Base-by-base conservation (phyloP, 1,284 basidiomycete genomes). In the Malassezia dermatis region DNA sequence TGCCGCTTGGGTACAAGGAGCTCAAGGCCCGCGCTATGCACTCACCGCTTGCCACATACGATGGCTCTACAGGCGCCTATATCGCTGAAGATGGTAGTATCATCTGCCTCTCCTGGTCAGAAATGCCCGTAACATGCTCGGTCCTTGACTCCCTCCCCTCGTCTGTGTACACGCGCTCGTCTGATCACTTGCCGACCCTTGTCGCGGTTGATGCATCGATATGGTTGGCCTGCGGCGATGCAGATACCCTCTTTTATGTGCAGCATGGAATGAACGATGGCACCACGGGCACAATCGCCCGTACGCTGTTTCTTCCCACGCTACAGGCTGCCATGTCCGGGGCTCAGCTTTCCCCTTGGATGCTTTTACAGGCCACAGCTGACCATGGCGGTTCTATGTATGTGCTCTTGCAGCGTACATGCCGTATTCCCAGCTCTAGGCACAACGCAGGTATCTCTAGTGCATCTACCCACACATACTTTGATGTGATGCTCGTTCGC, bases 1-100 rank as follows among this genome's bases (percentile, higher is more conserved):
- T 46, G 1, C n/a, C 35, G 6, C 34, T 48, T 7, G 55, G 50
- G 23, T 52, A 42, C 45, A 52, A 52, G 15, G 50, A 57, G 44
- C 49, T 57, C 37, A 57, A 57, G 40, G 50, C 49, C 5, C 55
- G 48, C 8, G 28, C 49, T 3, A 26, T 37, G 37, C 49, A 48
- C n/a, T 11, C 21, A 8, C 42, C 49, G 13, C 35, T 52, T 8
- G 40, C 32, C 8, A 28, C 30, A 2, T 7, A 19, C 30, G 34
- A 42, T 10, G 27, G 32, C 6, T 13, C 30, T 15, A 6, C n/a
- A 8, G 17, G 28, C 26, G 49, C 49, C 7, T 57, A 57, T 31
- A 28, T 57, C 8, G 45, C 45, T 23, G 17, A 19, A 15, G 44
- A 52, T 13, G 27, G 44, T 11, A 27, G 15, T 1, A 24, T 53